Conservation (phyloP, 129 eudicot species). For the Flaveria bidentis region DNA sequence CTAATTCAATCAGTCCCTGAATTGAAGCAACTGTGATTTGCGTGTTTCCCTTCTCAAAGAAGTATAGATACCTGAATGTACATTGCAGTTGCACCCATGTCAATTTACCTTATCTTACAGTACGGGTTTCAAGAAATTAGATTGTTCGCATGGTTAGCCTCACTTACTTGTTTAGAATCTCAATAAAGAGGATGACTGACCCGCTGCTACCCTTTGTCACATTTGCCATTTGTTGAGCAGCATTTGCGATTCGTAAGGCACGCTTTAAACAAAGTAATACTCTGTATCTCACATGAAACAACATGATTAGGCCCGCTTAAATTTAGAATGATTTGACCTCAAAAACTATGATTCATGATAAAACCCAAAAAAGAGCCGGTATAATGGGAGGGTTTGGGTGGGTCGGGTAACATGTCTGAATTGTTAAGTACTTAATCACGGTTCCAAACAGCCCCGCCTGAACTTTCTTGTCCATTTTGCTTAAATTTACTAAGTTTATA, state of each 20-base stretch:
- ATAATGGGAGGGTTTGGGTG: not conserved
- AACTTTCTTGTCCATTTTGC: not conserved
- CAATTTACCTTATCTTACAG: not conserved
- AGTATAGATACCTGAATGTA: slow-evolving; percentile 79
- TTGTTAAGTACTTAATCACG: not conserved
- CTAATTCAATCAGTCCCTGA: slow-evolving; percentile 76
- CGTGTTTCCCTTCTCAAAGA: slow-evolving; percentile 90
- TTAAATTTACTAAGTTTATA: too few relatives aligned
- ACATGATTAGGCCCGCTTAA: slow-evolving; percentile 10
- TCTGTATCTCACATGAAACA: slow-evolving; percentile 48
- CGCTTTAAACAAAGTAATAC: slow-evolving; percentile 97
- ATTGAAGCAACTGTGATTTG: slow-evolving; percentile 82
- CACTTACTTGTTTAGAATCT: slow-evolving; percentile 88
- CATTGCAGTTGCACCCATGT: not conserved
- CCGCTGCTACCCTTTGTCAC: slow-evolving; percentile 96
- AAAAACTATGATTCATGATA: not conserved
- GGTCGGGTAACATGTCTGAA: not conserved
- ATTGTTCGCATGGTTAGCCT: not conserved
- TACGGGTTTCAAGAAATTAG: not conserved
- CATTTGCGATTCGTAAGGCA: slow-evolving; percentile 90
- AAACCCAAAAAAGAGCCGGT: not conserved
- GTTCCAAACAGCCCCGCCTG: not conserved
- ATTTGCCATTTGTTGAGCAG: slow-evolving; percentile 96
- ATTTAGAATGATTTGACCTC: not conserved
- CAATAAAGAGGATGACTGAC: slow-evolving; percentile 82